Conservation (phyloP, 1,284 basidiomycete genomes). For the Ceratobasidium sp. region DNA sequence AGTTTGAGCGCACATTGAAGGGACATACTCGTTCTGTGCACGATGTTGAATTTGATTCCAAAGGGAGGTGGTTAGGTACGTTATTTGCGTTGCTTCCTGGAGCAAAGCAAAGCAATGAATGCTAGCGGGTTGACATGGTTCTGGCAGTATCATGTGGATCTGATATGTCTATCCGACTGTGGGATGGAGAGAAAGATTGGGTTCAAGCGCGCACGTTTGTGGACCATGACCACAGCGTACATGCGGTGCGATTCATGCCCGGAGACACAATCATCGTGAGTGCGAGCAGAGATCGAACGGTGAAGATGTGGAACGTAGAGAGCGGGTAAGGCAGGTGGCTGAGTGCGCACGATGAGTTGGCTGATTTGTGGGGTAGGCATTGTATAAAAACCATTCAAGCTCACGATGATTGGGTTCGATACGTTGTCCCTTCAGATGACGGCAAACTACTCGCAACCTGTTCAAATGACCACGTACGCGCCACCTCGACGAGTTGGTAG, state of each 20-base stretch:
- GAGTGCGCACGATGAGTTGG: background rate
- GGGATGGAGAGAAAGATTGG: conserved; percentile 89
- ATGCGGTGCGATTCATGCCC: conserved; percentile 81
- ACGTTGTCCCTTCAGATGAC: conserved; percentile 74
- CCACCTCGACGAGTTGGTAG: background rate
- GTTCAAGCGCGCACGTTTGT: conserved; percentile 86
- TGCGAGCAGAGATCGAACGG: conserved; percentile 85
- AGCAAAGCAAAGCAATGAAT: background rate
- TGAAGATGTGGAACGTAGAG: conserved; percentile 84
- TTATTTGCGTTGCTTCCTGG: background rate
- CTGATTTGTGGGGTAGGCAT: conserved; percentile 53
- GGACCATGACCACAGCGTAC: conserved; percentile 91
- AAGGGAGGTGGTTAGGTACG: conserved; percentile 79
- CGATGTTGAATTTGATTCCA: conserved; percentile 87
- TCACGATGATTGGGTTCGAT: conserved; percentile 75
- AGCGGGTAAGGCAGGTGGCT: conserved; percentile 65
- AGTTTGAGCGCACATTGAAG: conserved; percentile 89
- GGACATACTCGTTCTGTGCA: conserved; percentile 89
- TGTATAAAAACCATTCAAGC: conserved; percentile 66
- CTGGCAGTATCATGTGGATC: conserved; percentile 81
- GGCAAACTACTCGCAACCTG: conserved; percentile 76
- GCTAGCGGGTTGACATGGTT: conserved; percentile 25
- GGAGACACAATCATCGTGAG: conserved; percentile 83
- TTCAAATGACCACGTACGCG: conserved; percentile 81
- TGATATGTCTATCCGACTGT: conserved; percentile 89